A percentile compares a stretch with the other conserved stretches of the same genome.
These are phyloP conservation scores for Amylocystis lapponica DNA, from an alignment of 768 basidiomycete species.

Conservation along the genomic window DNA sequence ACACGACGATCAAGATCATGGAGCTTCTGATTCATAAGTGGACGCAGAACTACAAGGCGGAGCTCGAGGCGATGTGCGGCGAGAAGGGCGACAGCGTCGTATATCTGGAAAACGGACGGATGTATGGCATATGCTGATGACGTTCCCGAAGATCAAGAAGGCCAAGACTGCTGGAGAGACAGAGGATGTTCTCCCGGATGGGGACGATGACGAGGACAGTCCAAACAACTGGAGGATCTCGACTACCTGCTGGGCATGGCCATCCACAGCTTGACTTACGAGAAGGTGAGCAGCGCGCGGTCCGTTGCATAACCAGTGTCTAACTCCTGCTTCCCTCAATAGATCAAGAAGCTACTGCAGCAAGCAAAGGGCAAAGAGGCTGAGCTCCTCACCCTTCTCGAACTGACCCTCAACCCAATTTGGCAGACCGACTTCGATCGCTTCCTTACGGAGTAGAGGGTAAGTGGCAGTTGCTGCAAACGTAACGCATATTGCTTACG, in stretches of 20 bases:
- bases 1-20: slow-evolving; percentile 89
- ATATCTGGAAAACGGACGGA: no score
- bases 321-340: neutral
- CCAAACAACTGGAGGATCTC: slow-evolving; percentile 58
- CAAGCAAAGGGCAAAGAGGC: slow-evolving; percentile 79
- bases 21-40: slow-evolving; percentile 94
- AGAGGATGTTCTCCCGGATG: slow-evolving; percentile 55
- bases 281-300: slow-evolving; percentile 79
- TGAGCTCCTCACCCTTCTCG: slow-evolving; percentile 73
- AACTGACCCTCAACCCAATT: slow-evolving; percentile 71
- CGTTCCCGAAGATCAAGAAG: slow-evolving; percentile 80
- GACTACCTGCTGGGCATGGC: slow-evolving; percentile 95
- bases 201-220: slow-evolving; percentile 43
- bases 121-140: no score
- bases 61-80: slow-evolving; percentile 83
- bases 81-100: slow-evolving; percentile 75
- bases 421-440: slow-evolving; percentile 88
- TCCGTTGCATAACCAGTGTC: neutral
- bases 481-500: no score
- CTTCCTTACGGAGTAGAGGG: slow-evolving; percentile 84
- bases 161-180: slow-evolving; percentile 63
- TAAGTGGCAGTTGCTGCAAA: slow-evolving; percentile 29
- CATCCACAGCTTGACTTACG: slow-evolving; percentile 90
- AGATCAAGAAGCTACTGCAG: slow-evolving; percentile 81
- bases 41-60: slow-evolving; percentile 91